phyloP scores from a whole-genome alignment of 495 filamentous ascomycete genomes.

The Podospora pseudoanserina region DNA sequence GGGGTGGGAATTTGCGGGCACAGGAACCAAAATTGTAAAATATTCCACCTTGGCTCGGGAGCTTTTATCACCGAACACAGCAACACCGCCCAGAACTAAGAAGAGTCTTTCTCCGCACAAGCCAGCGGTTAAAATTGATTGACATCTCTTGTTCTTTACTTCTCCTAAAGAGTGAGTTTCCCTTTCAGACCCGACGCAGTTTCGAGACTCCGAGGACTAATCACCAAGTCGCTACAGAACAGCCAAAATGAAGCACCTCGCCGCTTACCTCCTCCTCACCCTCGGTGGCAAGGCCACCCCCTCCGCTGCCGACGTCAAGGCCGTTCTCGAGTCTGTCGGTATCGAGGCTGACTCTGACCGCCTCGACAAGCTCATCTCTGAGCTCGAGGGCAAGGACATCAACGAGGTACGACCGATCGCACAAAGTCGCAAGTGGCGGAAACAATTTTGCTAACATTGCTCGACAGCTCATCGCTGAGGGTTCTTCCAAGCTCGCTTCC shows the following conservation, averaged over 20 bases:
- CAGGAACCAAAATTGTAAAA: conserved; percentile 29
- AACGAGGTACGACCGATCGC: conserved; percentile 64
- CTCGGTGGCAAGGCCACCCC: conserved; percentile 90
- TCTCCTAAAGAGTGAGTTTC: conserved; percentile 31
- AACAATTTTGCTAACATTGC: conserved; percentile 25
- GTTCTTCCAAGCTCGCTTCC: conserved; percentile 90
- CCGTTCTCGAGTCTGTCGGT: conserved; percentile 87
- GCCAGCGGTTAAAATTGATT: conserved; percentile 54
- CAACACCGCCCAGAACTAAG: conserved; percentile 41
- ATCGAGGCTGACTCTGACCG: conserved; percentile 92
- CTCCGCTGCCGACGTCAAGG: conserved; percentile 82
- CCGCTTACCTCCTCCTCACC: conserved; percentile 94
- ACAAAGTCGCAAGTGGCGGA: neutral
- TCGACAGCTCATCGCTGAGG: conserved; percentile 82
- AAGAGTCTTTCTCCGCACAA: conserved; percentile 57
- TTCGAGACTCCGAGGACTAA: conserved; percentile 13
- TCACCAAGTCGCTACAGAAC: conserved; percentile 11
- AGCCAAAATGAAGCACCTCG: conserved; percentile 97
- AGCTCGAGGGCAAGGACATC: conserved; percentile 98
- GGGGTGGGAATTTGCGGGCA: conserved; percentile 29
- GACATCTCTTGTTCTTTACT: conserved; percentile 52
- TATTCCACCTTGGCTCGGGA: conserved; percentile 24
- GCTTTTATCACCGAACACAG: conserved; percentile 18
- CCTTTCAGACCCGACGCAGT: neutral
- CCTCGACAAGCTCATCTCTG: conserved; percentile 74